Evolutionary conservation across 805 yeast genomes (phyloP).

Genomic region (Wickerhamomyces kurtzmanii): DNA sequence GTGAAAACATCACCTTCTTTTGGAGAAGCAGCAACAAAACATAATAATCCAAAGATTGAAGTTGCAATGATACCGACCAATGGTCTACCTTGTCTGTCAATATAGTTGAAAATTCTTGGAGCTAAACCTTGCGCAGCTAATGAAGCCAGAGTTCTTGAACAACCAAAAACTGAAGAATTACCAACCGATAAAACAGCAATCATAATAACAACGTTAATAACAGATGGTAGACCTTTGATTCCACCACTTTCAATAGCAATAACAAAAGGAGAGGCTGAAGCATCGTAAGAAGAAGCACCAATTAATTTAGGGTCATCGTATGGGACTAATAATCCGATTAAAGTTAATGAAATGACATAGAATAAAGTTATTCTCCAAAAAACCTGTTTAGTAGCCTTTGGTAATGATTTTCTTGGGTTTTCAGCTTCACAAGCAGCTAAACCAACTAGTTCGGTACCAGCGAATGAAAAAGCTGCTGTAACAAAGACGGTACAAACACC

Average conservation of each 20-base stretch:
- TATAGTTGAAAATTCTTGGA: constrained; percentile 29
- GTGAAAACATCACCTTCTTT: constrained; percentile 29
- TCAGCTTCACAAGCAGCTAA: constrained; percentile 39
- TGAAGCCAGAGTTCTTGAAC: constrained; percentile 41
- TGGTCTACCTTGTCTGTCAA: constrained; percentile 43
- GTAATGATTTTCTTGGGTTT: constrained; percentile 36
- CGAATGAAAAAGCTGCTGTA: constrained; percentile 44
- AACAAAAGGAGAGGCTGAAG: constrained; percentile 37
- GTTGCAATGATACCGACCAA: constrained; percentile 31
- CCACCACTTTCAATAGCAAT: constrained; percentile 30
- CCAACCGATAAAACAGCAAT: constrained; percentile 35
- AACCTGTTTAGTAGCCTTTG: constrained; percentile 44
- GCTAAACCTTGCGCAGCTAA: constrained; percentile 36
- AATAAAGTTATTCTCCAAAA: constrained; percentile 44
- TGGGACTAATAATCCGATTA: constrained; percentile 39
- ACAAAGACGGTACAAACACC: constrained; percentile 46
- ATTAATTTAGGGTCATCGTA: constrained; percentile 25
- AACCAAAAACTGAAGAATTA: constrained; percentile 47
- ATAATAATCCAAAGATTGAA: constrained; percentile 29
- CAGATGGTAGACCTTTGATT: constrained; percentile 24
- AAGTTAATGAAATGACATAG: constrained; percentile 32
- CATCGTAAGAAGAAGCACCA: constrained; percentile 18
- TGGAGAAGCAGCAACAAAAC: constrained; percentile 34
- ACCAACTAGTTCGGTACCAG: constrained; percentile 44
- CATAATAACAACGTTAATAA: constrained; percentile 30